phyloP scores from a whole-genome alignment of 148 eudicot species.

The Vaccinium myrtillus region DNA sequence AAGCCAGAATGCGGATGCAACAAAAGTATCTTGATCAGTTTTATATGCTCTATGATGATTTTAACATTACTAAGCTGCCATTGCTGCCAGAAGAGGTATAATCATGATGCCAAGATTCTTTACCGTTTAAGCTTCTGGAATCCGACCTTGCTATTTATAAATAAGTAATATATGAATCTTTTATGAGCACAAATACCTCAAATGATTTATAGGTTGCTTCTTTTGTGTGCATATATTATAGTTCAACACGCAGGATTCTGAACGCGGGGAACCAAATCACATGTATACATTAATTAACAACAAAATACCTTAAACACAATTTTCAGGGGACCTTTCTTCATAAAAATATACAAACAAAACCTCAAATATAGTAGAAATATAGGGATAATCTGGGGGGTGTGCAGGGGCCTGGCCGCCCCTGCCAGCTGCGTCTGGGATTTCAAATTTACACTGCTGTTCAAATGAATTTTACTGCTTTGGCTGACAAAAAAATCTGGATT shows the following conservation, averaged over 20 bases:
- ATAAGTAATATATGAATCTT: background rate
- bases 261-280: too few relatives aligned
- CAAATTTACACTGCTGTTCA: background rate
- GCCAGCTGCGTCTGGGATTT: background rate
- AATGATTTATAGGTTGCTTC: background rate
- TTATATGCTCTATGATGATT: conserved; percentile 87
- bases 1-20: conserved; percentile 98
- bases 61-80: conserved; percentile 85
- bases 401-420: too few relatives aligned
- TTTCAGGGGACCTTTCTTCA: too few relatives aligned
- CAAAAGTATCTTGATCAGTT: conserved; percentile 88
- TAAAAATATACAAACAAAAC: too few relatives aligned
- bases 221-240: background rate
- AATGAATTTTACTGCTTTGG: background rate
- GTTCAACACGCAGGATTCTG: too few relatives aligned
- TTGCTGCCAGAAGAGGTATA: conserved; percentile 94
- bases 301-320: too few relatives aligned
- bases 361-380: too few relatives aligned
- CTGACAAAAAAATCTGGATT: background rate
- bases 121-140: too few relatives aligned
- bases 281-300: too few relatives aligned
- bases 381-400: too few relatives aligned
- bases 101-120: background rate
- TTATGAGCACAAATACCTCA: background rate
- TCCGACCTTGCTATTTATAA: too few relatives aligned